Base-by-base conservation (phyloP, 345 rosid genomes). In the Populus davidiana region DNA sequence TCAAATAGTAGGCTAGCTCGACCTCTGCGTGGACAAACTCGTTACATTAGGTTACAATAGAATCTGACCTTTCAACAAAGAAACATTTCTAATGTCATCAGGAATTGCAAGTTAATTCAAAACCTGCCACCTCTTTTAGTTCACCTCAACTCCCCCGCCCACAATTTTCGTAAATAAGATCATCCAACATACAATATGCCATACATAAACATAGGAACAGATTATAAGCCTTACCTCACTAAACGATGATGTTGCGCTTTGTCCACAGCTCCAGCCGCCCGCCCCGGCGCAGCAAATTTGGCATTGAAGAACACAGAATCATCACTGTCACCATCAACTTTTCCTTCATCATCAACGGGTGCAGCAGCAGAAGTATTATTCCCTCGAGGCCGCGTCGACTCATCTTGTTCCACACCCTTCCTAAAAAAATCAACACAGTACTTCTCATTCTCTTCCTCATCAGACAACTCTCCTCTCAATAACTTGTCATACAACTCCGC, bases 391-490 rank as follows among this genome's bases (percentile, higher is more conserved):
- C 47, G 79, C 74, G 72, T 75, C 25, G 83, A 75, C 35, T 86
- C 89, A 39, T 83, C 90, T 36, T 73, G 84, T 75, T 92, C 88
- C n/a, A 77, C 0, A 20, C 94, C 92, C 81, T 91, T 96, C 65
- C 79, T 90, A 78, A 88, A 90, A 84, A 92, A 96, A 79, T 93
- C 97, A 29, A 93, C 99, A 85, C 98, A 89, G 69, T 93, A 92
- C 85, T 92, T 96, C 87, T 93, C 97, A 71, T 90, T 74, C 3
- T 85, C 97, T 80, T 93, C 97, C 81, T 96, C 99, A 80, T 96
- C 97, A 0, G 97, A 89, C 7, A 96, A 78, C 80, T 96, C 98
- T 77, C 98, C 96, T 50, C 85, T 89, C 23, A 78, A 89, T 68
- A 96, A 86, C 82, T 92, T 96, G 16, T 93, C 98, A 78, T 93